These are phyloP conservation scores for Hevea brasiliensis DNA, from an alignment of 345 rosid genomes.

Conservation along the genomic window DNA sequence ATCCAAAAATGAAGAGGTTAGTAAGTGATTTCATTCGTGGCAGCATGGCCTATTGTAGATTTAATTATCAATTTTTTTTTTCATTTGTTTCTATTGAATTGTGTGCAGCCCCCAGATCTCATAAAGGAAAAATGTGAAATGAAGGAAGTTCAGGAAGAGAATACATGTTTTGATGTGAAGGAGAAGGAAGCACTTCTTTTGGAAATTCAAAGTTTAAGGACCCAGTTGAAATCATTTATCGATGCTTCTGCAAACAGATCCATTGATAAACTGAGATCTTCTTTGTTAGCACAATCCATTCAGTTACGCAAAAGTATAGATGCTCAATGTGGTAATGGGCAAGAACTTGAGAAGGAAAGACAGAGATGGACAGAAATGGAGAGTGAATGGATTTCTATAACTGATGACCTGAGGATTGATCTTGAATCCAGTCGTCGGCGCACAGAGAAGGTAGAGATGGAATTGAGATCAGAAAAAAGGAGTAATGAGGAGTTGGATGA, in stretches of 20 bases:
- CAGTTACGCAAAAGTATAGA: slow-evolving; percentile 58
- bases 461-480: slow-evolving; percentile 64
- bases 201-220: slow-evolving; percentile 72
- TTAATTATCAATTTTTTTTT: background rate
- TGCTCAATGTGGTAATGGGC: slow-evolving; percentile 33
- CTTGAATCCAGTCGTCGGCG: slow-evolving; percentile 67
- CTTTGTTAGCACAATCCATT: slow-evolving; percentile 64
- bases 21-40: slow-evolving; percentile 10
- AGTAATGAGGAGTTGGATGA: slow-evolving; percentile 81
- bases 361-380: slow-evolving; percentile 93
- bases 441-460: slow-evolving; percentile 72
- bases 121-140: slow-evolving; percentile 41
- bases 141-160: slow-evolving; percentile 50
- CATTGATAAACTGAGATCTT: slow-evolving; percentile 65
- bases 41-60: background rate
- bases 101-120: slow-evolving; percentile 24
- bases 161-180: slow-evolving; percentile 36
- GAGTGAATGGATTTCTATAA: slow-evolving; percentile 90
- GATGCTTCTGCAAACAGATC: slow-evolving; percentile 52
- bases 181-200: slow-evolving; percentile 81
- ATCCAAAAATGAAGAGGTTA: slow-evolving; percentile 36
- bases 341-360: slow-evolving; percentile 75
- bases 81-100: slow-evolving; percentile 3
- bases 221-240: slow-evolving; percentile 51
- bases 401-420: slow-evolving; percentile 86